Base-by-base conservation (phyloP, 2,329 filamentous ascomycete genomes). In the Aspergillus quadricinctus region DNA sequence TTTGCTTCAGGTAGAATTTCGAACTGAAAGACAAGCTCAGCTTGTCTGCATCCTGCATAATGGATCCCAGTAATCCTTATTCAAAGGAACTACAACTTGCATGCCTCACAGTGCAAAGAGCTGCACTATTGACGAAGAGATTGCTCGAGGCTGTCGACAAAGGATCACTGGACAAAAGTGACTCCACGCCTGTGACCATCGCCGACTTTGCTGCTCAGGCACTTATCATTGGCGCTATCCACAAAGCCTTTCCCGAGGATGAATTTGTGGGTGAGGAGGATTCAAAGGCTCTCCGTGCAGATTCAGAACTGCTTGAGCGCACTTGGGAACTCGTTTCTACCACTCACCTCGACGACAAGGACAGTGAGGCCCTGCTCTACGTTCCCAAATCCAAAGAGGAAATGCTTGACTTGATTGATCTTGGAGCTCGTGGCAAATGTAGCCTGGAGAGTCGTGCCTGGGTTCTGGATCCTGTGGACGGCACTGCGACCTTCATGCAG, bases 401-500 rank as follows among this genome's bases (percentile, higher is more conserved):
- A 55, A 83, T 87, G 78, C 77, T 87, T 11, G 72, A 80, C n/a
- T 64, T 81, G n/a, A 85, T 88, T 64, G 84, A 87, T 66, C 71
- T 81, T 11, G 85, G 85, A 1, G 80, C 77, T 0, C 66, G 72
- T 2, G 78, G 78, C 1, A 61, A 69, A 9, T 72, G 72, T 48
- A 71, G 69, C 4, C 67, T 64, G 58, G 74, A 61, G 58, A 78
- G 70, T 2, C 72, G 80, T 1, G 78, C 82, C 52, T 88, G 85
- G 85, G 79, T 84, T 29, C 79, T 88, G 66, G 85, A 88, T 64
- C 85, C 85, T 0, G 81, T 88, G 7, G 85, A 88, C 61, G 85
- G 85, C 29, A 88, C 85, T 1, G 81, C 80, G 17, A 82, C 83
- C 0, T 88, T 86, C 57, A 80, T 88, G 61, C 72, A 73, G 41